Percentiles rank a stretch among this genome's conserved stretches.
phyloP scores from a whole-genome alignment of 2,329 filamentous ascomycete species.

The Cephalotrichum gorgonifer region DNA sequence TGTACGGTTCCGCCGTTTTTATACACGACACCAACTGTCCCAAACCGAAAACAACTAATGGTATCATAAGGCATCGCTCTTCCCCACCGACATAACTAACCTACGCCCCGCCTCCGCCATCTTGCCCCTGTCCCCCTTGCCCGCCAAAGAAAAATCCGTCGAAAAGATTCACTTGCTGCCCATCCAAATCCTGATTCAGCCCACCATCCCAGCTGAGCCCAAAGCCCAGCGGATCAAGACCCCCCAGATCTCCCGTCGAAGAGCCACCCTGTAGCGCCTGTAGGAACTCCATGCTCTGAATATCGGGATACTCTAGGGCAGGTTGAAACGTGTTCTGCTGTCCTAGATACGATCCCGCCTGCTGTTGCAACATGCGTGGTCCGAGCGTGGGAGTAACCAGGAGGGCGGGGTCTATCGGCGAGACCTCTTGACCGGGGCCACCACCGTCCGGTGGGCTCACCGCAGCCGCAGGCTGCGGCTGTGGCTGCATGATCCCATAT shows the following conservation, averaged over 20 bases:
- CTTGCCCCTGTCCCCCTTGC: conserved; percentile 24
- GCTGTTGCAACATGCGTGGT: conserved; percentile 20
- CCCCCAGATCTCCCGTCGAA: conserved; percentile 26
- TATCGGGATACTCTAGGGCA: conserved; percentile 30
- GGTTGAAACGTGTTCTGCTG: conserved; percentile 15
- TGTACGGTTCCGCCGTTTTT: no score
- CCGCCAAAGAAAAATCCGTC: conserved; percentile 65
- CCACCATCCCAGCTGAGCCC: conserved; percentile 55
- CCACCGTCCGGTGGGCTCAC: conserved; percentile 15
- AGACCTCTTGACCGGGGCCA: conserved; percentile 6
- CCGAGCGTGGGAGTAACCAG: conserved; percentile 31
- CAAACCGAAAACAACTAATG: background rate
- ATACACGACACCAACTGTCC: background rate
- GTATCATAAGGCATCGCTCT: background rate
- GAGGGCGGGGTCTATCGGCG: conserved; percentile 31
- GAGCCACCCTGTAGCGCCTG: conserved; percentile 26
- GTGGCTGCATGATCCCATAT: conserved; percentile 17
- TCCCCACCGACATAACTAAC: no score
- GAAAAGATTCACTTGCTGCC: conserved; percentile 57
- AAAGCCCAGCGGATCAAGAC: conserved; percentile 51
- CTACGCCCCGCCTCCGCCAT: conserved; percentile 15
- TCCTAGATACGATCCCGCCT: conserved; percentile 16
- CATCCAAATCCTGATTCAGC: conserved; percentile 50
- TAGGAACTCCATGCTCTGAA: conserved; percentile 44
- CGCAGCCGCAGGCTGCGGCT: conserved; percentile 13